phyloP scores from a whole-genome alignment of 2,329 filamentous ascomycete genomes.

The Trichoderma hamatum region DNA sequence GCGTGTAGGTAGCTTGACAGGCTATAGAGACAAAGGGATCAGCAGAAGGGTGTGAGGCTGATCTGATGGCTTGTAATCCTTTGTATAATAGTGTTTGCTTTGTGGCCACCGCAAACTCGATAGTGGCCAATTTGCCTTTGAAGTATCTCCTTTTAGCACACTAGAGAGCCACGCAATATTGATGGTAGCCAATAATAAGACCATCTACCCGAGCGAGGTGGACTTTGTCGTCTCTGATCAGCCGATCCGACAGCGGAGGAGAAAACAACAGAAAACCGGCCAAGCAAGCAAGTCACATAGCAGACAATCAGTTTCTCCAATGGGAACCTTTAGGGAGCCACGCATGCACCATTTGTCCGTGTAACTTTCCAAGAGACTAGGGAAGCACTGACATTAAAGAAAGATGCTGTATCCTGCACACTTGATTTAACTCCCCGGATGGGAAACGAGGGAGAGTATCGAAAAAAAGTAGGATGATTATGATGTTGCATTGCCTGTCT shows the following conservation, averaged over 20 bases:
- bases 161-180: constrained; percentile 21
- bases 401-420: constrained; percentile 5
- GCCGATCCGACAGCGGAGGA: constrained; percentile 25
- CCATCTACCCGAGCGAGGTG: constrained; percentile 37
- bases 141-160: neutral
- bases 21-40: neutral
- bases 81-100: neutral
- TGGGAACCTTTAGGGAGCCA: constrained; percentile 25
- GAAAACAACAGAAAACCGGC: neutral
- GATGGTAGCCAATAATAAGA: constrained; percentile 35
- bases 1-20: neutral
- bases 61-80: neutral
- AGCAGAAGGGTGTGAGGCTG: neutral
- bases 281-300: constrained; percentile 31
- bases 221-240: constrained; percentile 26
- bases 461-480: neutral
- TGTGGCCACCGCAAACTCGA: neutral
- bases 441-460: neutral
- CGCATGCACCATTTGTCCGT: constrained; percentile 30
- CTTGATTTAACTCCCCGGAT: neutral
- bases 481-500: neutral
- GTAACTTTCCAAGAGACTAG: constrained; percentile 32
- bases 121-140: neutral
- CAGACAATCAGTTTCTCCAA: constrained; percentile 34
- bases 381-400: constrained; percentile 19